Evolutionary conservation across 441 rosid genomes (phyloP), one percentile per base, ranked within the genome.

Genomic region (Jatropha multifida): DNA sequence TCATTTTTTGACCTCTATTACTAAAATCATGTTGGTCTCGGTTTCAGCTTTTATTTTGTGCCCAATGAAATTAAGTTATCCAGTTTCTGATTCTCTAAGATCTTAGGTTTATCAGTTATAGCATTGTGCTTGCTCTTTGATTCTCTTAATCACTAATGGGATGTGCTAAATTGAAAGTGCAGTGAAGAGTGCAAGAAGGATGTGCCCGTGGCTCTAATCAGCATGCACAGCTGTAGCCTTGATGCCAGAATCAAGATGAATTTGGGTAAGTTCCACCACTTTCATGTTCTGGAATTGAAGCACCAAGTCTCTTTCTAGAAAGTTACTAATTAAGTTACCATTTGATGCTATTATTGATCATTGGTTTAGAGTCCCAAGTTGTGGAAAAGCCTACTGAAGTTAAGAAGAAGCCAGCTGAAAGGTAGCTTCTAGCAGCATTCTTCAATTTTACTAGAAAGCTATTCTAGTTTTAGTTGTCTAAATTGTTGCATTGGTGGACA

Each of bases 161-260:
- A 14, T 11, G 15, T 13, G 56, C 17, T n/a, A 9, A 58, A 7
- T 64, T 68, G 11, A 59, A 62, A 2, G 38, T 38, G 15, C 91
- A 96, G 98, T 69, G 96, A 90, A 4, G 92, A 86, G 78, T 93
- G 99, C 82, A 90, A 78, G 52, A 92, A 85, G 85, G 69, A 81
- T 63, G 94, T 93, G 6, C 86, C 99, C 0, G 90, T 92, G n/a
- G 99, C 89, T 49, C 92, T 93, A 27, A 88, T 96, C 20, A 72
- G 86, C 40, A 83, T 96, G 83, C 97, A 96, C 26, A 82, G 82
- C 68, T 93, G 97, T 71, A 88, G 97, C 78, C 97, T 93, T 78
- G 99, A 96, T 67, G 97, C 96, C 44, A 90, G 85, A 67, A 92
- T 93, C 78, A 88, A 88, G 86, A 89, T 84, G 89, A 90, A 90